Evolutionary conservation across 768 basidiomycete species (phyloP), one percentile per base, ranked within the genome.

Genomic region (Hypholoma fasciculare): DNA sequence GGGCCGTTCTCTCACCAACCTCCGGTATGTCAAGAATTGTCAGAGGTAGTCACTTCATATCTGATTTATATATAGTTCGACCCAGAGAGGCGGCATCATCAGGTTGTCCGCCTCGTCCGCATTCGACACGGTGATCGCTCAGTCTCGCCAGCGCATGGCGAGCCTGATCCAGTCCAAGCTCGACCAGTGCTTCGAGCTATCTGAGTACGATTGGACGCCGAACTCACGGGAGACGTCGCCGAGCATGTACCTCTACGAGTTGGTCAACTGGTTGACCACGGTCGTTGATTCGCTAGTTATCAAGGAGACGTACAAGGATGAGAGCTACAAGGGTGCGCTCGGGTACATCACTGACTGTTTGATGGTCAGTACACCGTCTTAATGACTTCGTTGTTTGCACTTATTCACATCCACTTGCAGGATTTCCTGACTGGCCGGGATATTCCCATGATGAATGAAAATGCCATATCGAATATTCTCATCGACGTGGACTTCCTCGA

Each of bases 261-360:
- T 98, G 66, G 85, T 96, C 70, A 95, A 94, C 70, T 99, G 96
- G 91, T 81, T 98, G 52, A 96, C 90, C 39, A 97, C 96, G 1
- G 92, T 97, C 55, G 94, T 99, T 49, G 97, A 98, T 71, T 93
- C 86, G 58, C 86, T 89, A 63, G 83, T 81, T 59, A 86, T 98
- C 74, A 88, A 91, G 56, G 91, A 95, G 56, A 73, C 76, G 9
- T 89, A 94, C 76, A 96, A 95, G 73, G 90, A 94, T 53, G 87
- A 92, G 63, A 93, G 92, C 9, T 99, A 97, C 71, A 85, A 83
- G 61, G 89, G 86, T 44, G 96, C 97, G 13, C 78, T 96, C n/a
- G 78, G 84, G 34, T 93, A 97, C 66, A 92, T 97, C 57, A 88
- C 92, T 0, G 86, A 88, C 56, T 92, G 88, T 58, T 76, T 98